Conservation (phyloP, 78 protist species). For the Creolimax fragrantissima region DNA sequence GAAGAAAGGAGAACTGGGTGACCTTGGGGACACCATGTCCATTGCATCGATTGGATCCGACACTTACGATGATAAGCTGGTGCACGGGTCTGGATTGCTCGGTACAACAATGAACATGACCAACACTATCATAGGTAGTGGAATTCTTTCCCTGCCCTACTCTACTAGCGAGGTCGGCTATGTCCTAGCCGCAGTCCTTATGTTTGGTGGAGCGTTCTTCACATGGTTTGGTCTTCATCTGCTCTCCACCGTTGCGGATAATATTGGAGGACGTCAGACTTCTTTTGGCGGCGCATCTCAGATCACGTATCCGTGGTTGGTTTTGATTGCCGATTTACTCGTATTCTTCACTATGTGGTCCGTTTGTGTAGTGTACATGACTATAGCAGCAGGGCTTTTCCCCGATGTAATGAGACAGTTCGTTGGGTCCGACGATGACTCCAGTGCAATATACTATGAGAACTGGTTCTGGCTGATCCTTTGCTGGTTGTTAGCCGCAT, state of each 20-base stretch:
- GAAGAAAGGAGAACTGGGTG: not conserved
- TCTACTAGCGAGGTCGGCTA: not conserved
- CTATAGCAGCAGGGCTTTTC: not conserved
- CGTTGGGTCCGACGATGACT: not conserved
- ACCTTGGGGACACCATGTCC: not conserved
- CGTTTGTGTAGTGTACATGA: not conserved
- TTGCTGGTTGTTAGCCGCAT: not conserved
- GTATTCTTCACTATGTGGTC: not conserved
- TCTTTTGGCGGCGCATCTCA: not conserved
- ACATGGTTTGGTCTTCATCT: not conserved
- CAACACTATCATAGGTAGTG: not conserved
- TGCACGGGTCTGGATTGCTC: not conserved
- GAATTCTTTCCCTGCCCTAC: not conserved
- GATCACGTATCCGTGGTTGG: not conserved
- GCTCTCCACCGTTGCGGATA: not conserved
- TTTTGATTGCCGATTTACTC: not conserved
- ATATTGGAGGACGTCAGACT: not conserved
- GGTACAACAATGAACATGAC: not conserved
- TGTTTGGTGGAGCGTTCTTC: not conserved
- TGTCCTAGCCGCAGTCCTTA: not conserved
- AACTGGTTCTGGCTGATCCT: not conserved
- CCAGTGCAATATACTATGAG: not conserved
- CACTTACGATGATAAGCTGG: not conserved
- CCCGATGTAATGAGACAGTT: not conserved
- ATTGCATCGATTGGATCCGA: not conserved